Evolutionary conservation across 164 flowering plant species (phyloP), one percentile per base, ranked within the genome.

Genomic region (Kingdonia uniflora): DNA sequence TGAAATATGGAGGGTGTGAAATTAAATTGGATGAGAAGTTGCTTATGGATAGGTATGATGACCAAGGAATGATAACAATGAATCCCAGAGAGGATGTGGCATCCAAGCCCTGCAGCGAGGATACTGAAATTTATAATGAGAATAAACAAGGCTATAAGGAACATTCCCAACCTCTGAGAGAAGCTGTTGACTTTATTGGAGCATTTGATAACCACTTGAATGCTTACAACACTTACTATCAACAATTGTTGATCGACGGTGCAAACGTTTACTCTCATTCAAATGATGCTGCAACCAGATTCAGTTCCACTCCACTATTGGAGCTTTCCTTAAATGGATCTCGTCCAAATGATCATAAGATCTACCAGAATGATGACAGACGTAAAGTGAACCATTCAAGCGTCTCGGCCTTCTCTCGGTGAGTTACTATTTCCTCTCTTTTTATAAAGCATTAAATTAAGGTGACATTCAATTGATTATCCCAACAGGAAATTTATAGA

Each of bases 171-270:
- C 67, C 72, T 58, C 69, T 73, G 19, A 71, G 65, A 69, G 78
- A 76, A 65, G 85, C 82, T 60, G 85, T 78, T 47, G 94, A 88
- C 71, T 77, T 86, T 65, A 84, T 85, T 66, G 90, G 94, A 68
- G 63, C 78, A 47, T 79, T 75, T 62, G 75, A 70, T 62, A 76
- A 60, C 11, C 19, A 15, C 21, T 2, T 22, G 41, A 52, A 44
- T 11, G n/a, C 40, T 11, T 55, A 29, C 40, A 49, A 14, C 14
- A 41, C 58, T 22, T 39, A 24, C 42, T 15, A 42, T 21, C 19
- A 50, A 48, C 29, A 62, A 45, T 43, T 20, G 52, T 25, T 46
- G 5, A 39, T 23, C 39, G 51, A 20, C 19, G 51, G 17, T 22
- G 23, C 44, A n/a, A 58, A 61, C 19, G 15, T 19, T 21, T 57